Percentiles rank a stretch among this genome's conserved stretches.
Conservation (phyloP, 2,329 filamentous ascomycete species). For the Botryotinia globosa region DNA sequence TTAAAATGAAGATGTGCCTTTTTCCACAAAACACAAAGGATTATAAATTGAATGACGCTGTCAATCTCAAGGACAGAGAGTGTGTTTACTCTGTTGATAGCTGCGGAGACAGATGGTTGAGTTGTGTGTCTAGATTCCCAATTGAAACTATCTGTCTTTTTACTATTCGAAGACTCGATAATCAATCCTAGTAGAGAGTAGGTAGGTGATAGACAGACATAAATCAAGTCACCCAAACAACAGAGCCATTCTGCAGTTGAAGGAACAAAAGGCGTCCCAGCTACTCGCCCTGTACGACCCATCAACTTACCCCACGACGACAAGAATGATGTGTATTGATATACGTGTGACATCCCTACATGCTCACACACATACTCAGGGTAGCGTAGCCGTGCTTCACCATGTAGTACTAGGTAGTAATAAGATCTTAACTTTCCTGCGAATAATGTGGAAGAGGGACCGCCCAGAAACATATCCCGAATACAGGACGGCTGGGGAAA, state of each 20-base stretch:
- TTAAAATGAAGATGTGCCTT: constrained; percentile 1
- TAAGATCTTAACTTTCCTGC: not conserved
- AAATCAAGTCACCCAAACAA: not conserved
- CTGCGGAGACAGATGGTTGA: not conserved
- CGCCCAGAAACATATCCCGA: not conserved
- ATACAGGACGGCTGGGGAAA: not conserved
- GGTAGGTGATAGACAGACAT: not conserved
- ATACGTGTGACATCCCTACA: constrained; percentile 3
- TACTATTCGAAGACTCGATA: not conserved
- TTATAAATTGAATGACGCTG: not conserved
- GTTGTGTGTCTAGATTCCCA: not conserved
- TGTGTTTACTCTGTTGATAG: not conserved
- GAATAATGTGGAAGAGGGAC: not conserved
- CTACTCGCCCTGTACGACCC: constrained; percentile 15
- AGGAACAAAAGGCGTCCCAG: constrained; percentile 4
- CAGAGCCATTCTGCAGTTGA: not conserved
- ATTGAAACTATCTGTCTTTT: not conserved
- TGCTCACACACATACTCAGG: not conserved
- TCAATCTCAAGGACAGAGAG: not conserved
- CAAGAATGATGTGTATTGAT: constrained; percentile 5
- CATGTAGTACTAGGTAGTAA: not conserved
- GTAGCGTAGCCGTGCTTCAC: not conserved
- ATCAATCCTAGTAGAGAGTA: not conserved
- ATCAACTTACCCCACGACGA: constrained; percentile 16
- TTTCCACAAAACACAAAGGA: not conserved